Conservation (phyloP, 2,329 filamentous ascomycete species). For the Neocatenulostroma microsporum region DNA sequence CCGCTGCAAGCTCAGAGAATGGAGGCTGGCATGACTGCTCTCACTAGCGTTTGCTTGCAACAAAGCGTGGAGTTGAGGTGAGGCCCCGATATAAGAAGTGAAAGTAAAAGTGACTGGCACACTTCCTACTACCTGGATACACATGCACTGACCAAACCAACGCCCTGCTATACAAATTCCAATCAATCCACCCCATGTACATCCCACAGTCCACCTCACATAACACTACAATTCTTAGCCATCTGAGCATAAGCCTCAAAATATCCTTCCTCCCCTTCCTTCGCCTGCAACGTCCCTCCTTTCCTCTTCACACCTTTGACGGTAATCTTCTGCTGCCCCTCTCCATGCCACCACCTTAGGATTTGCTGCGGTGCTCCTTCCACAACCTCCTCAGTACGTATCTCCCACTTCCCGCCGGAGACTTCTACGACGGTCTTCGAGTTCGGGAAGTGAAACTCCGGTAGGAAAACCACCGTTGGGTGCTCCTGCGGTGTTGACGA, state of each 20-base stretch:
- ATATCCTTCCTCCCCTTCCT: conserved; percentile 61
- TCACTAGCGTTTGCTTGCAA: no score
- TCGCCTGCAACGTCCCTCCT: conserved; percentile 28
- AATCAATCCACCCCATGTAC: no score
- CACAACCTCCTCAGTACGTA: conserved; percentile 64
- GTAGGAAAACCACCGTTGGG: conserved; percentile 78
- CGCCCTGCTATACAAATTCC: no score
- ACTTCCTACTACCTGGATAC: no score
- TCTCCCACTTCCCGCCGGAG: conserved; percentile 82
- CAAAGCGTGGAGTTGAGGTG: no score
- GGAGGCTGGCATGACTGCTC: no score
- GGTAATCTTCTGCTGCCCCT: conserved; percentile 72
- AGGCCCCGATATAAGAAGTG: no score
- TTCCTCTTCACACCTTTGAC: conserved; percentile 66
- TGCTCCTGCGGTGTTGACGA: conserved; percentile 53
- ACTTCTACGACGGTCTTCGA: conserved; percentile 60
- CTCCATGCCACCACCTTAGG: conserved; percentile 86
- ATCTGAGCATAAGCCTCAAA: conserved; percentile 53
- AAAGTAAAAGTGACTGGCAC: no score
- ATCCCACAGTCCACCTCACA: no score
- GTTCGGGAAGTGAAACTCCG: conserved; percentile 85
- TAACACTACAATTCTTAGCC: conserved; percentile 35
- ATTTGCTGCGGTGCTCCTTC: conserved; percentile 57
- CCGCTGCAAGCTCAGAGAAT: no score
- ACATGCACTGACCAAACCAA: no score